A percentile compares a stretch with the other conserved stretches of the same genome.
These are phyloP conservation scores for Cytospora leucostoma DNA, from an alignment of 2,329 filamentous ascomycete genomes.

Conservation along the genomic window DNA sequence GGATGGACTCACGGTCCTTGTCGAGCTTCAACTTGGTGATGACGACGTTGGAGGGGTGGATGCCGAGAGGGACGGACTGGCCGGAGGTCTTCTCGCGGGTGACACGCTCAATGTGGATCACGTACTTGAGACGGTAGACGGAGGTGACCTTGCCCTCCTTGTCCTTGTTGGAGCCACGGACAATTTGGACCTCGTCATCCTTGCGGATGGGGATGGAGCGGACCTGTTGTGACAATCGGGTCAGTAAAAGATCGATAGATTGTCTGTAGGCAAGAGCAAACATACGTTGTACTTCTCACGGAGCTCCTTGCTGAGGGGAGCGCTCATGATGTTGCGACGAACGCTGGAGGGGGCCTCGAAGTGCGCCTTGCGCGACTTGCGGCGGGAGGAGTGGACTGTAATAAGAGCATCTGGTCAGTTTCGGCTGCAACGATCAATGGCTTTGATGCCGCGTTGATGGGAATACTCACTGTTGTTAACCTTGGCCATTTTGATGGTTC, in stretches of 20 bases:
- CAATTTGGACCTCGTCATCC: conserved; percentile 92
- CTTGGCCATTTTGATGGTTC: conserved; percentile 66
- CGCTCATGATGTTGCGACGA: conserved; percentile 96
- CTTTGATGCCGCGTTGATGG: not conserved
- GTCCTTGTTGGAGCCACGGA: conserved; percentile 94
- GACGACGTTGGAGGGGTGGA: conserved; percentile 96
- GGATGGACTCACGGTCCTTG: conserved; percentile 88
- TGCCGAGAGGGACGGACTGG: conserved; percentile 90
- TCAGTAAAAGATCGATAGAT: not conserved
- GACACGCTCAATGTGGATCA: conserved; percentile 96
- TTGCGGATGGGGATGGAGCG: conserved; percentile 96
- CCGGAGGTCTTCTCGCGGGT: conserved; percentile 96
- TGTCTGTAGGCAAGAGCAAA: conserved; percentile 22
- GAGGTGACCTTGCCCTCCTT: conserved; percentile 97
- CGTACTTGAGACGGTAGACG: conserved; percentile 98
- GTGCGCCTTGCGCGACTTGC: conserved; percentile 99
- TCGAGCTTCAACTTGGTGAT: conserved; percentile 99
- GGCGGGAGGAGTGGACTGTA: conserved; percentile 78
- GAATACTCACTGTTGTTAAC: conserved; percentile 52
- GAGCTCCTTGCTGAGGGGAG: conserved; percentile 93
- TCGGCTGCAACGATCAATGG: not conserved
- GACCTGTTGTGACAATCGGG: conserved; percentile 59
- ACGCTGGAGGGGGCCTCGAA: conserved; percentile 93
- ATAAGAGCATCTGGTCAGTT: conserved; percentile 29
- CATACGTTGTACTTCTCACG: conserved; percentile 98